Conservation (phyloP, 768 basidiomycete genomes). For the Lyophyllum atratum region DNA sequence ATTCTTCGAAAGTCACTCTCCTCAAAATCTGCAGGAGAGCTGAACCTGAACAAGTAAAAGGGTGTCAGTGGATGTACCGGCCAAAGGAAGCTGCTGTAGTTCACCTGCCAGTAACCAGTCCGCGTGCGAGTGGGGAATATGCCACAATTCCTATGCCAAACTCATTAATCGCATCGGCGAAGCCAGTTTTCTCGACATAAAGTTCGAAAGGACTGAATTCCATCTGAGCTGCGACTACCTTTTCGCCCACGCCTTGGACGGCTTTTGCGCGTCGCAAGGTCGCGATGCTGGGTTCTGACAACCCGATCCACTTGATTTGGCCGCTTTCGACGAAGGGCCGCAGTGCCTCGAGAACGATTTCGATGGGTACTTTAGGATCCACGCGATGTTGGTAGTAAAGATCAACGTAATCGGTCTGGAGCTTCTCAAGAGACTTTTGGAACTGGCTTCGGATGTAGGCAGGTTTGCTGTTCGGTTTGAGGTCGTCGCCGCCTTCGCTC, state of each 20-base stretch:
- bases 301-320: constrained; percentile 37
- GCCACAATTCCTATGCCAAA: constrained; percentile 46
- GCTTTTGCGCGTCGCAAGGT: constrained; percentile 50
- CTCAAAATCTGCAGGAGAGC: constrained; percentile 41
- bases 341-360: constrained; percentile 28
- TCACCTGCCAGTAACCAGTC: constrained; percentile 46
- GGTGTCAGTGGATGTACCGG: background rate
- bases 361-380: constrained; percentile 44
- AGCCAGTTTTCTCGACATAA: constrained; percentile 40
- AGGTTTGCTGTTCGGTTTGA: constrained; percentile 4
- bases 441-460: constrained; percentile 1
- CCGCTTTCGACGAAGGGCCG: constrained; percentile 6
- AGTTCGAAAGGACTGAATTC: constrained; percentile 46
- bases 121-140: constrained; percentile 52
- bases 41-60: constrained; percentile 19
- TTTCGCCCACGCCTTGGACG: constrained; percentile 38
- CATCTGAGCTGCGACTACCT: constrained; percentile 38
- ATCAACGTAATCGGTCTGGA: constrained; percentile 3
- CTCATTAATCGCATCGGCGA: constrained; percentile 42
- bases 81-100: constrained; percentile 17
- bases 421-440: background rate
- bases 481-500: background rate
- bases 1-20: constrained; percentile 34
- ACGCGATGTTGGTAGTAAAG: constrained; percentile 26
- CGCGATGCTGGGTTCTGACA: constrained; percentile 2